phyloP scores from a whole-genome alignment of 768 basidiomycete genomes.

The Tricholoma bakamatsutake region DNA sequence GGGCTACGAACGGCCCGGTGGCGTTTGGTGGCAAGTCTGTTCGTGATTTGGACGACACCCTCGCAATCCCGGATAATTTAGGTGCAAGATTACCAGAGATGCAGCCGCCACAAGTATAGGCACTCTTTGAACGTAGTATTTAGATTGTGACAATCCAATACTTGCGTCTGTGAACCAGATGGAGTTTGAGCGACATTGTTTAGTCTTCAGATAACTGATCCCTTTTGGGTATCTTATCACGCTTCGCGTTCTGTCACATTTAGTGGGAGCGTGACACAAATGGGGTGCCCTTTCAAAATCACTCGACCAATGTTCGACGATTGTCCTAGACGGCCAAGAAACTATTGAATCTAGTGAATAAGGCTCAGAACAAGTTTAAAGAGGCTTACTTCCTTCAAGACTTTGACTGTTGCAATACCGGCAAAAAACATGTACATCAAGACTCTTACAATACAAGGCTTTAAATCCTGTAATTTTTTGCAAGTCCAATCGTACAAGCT shows the following conservation, averaged over 20 bases:
- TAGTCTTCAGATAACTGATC: no score
- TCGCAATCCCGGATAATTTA: conserved; percentile 72
- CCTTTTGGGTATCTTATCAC: neutral
- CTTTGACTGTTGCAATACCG: neutral
- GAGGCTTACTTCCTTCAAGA: neutral
- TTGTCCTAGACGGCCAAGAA: neutral
- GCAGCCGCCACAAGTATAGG: conserved; percentile 3
- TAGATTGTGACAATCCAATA: neutral
- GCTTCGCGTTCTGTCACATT: neutral
- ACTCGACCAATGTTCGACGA: no score
- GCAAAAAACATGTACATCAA: conserved; percentile 68
- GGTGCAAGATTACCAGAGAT: conserved; percentile 44
- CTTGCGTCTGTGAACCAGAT: conserved; percentile 3
- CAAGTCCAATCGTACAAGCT: neutral
- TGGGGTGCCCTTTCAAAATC: neutral
- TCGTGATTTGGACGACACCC: conserved; percentile 58
- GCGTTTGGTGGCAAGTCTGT: conserved; percentile 81
- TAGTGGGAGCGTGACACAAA: neutral
- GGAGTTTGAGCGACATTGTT: neutral
- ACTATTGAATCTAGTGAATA: neutral
- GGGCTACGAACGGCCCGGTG: conserved; percentile 71
- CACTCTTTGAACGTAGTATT: neutral
- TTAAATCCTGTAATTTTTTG: conserved; percentile 88
- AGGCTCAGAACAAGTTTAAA: neutral
- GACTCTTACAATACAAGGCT: conserved; percentile 87